phyloP scores from a whole-genome alignment of 164 flowering plant genomes.

The Chimonanthus praecox region DNA sequence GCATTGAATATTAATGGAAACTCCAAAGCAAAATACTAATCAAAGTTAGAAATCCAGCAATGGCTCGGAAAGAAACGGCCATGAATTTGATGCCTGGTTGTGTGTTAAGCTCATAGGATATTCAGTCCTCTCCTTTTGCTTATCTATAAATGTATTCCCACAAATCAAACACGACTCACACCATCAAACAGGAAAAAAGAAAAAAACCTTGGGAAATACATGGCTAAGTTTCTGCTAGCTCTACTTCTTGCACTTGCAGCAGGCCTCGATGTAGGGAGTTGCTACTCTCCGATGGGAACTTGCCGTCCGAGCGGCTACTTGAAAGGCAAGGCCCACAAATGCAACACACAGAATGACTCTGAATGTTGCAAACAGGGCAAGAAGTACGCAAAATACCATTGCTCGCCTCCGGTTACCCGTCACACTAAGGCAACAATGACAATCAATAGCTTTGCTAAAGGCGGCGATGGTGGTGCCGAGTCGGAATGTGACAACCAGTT shows the following conservation, averaged over 20 bases:
- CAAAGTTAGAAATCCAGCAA: too few relatives aligned
- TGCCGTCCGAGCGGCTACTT: conserved; percentile 2
- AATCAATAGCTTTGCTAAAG: conserved; percentile 9
- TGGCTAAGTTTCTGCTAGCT: background rate
- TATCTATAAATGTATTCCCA: background rate
- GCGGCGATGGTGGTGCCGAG: conserved; percentile 7
- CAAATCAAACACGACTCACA: background rate
- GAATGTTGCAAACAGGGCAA: background rate
- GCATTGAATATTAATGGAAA: too few relatives aligned
- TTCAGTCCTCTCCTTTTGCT: background rate
- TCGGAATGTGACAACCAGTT: conserved; percentile 11
- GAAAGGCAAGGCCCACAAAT: background rate
- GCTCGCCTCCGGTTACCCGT: conserved; percentile 7
- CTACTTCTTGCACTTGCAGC: background rate
- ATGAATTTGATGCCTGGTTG: too few relatives aligned
- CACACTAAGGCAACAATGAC: background rate
- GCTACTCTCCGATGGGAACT: background rate
- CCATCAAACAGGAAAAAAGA: background rate
- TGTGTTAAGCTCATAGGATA: too few relatives aligned
- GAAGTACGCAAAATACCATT: background rate
- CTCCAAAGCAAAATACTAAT: too few relatives aligned
- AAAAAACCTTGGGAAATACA: background rate
- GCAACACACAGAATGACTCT: background rate
- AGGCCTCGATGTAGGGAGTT: background rate
- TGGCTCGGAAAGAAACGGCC: too few relatives aligned